Evolutionary conservation across 2,329 filamentous ascomycete species (phyloP).

Genomic region (Tympanopsis confertula): DNA sequence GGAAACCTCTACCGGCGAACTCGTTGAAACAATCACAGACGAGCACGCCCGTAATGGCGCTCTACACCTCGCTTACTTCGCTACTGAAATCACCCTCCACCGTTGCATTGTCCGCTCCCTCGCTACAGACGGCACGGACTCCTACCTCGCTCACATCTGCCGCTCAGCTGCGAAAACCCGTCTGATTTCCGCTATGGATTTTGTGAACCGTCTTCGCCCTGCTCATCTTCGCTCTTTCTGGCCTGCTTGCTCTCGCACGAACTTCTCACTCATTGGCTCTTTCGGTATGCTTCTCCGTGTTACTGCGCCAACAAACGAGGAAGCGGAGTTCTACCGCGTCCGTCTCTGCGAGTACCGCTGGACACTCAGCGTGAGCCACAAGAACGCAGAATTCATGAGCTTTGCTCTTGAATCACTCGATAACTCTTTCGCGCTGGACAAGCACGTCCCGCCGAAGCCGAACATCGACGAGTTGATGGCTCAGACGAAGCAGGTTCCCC

Average conservation of each 20-base stretch:
- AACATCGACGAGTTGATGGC: slow-evolving; percentile 1
- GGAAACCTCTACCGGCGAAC: slow-evolving; percentile 41
- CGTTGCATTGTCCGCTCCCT: slow-evolving; percentile 37
- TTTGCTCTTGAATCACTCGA: neutral
- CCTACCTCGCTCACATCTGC: slow-evolving; percentile 20
- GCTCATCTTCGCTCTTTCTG: slow-evolving; percentile 32
- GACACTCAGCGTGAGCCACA: slow-evolving; percentile 25
- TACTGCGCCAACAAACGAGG: slow-evolving; percentile 17
- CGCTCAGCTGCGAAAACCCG: slow-evolving; percentile 27
- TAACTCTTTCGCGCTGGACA: neutral
- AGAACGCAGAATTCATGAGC: slow-evolving; percentile 28
- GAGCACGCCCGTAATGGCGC: slow-evolving; percentile 50
- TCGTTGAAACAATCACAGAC: slow-evolving; percentile 22
- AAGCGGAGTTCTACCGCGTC: slow-evolving; percentile 18
- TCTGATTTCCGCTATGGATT: slow-evolving; percentile 27
- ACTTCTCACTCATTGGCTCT: slow-evolving; percentile 25
- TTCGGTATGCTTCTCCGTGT: slow-evolving; percentile 24
- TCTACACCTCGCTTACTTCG: slow-evolving; percentile 84
- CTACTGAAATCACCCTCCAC: slow-evolving; percentile 86
- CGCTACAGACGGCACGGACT: slow-evolving; percentile 11
- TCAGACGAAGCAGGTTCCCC: neutral
- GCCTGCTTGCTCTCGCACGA: slow-evolving; percentile 29
- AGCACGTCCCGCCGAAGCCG: neutral
- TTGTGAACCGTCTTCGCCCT: slow-evolving; percentile 27
- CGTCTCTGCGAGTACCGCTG: slow-evolving; percentile 26